A percentile compares a stretch with the other conserved stretches of the same genome.
These are phyloP conservation scores for Rhizopogon rudus DNA, from an alignment of 768 basidiomycete genomes.

Conservation along the genomic window DNA sequence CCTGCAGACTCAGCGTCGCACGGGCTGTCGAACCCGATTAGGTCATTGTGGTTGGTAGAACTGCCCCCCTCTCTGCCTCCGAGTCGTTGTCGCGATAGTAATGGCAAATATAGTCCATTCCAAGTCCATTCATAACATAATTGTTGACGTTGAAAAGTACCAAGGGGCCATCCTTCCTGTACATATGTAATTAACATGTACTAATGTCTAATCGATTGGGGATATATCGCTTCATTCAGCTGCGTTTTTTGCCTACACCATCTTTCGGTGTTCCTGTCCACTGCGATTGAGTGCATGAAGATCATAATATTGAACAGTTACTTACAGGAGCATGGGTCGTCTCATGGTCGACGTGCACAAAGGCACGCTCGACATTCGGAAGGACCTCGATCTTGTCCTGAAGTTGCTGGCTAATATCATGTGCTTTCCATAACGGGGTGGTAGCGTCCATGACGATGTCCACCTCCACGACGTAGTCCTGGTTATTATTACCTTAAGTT, in stretches of 20 bases:
- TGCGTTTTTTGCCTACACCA: conserved; percentile 3
- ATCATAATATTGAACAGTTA: not conserved
- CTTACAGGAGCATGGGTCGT: conserved; percentile 70
- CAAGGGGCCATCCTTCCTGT: too few species aligned
- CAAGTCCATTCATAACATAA: too few species aligned
- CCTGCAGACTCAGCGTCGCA: not conserved
- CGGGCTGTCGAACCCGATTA: not conserved
- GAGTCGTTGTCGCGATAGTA: too few species aligned
- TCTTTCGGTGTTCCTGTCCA: conserved; percentile 42
- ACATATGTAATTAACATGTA: not conserved
- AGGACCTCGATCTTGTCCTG: conserved; percentile 88
- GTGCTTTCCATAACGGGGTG: conserved; percentile 86
- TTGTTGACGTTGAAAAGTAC: too few species aligned
- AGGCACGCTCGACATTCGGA: conserved; percentile 88
- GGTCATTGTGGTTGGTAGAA: too few species aligned
- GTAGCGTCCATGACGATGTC: conserved; percentile 90
- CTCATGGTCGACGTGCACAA: conserved; percentile 95
- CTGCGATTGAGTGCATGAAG: not conserved
- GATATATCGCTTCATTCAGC: not conserved
- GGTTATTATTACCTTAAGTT: conserved; percentile 2
- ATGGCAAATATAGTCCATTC: too few species aligned
- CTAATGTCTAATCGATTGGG: not conserved
- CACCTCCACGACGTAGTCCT: conserved; percentile 92
- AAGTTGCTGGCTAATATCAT: conserved; percentile 77
- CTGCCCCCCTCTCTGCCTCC: too few species aligned